A percentile compares a stretch with the other conserved stretches of the same genome.
phyloP scores from a whole-genome alignment of 208 protist species.

The Phytomonas sp. region DNA sequence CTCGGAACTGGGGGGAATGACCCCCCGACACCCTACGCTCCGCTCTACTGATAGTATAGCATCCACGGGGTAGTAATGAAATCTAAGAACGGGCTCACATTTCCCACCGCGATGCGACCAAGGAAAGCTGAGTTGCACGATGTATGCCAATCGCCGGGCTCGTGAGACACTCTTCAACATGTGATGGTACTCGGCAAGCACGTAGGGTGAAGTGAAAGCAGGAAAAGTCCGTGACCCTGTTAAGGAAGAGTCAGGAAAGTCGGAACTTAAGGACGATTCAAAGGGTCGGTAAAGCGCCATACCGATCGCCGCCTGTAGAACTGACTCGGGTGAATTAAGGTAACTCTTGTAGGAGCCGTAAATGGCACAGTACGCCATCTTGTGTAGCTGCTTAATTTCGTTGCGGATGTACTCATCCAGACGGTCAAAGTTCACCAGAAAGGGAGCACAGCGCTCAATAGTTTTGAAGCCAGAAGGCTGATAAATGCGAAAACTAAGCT shows the following conservation, averaged over 20 bases:
- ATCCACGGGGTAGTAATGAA: constrained; percentile 20
- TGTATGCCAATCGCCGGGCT: constrained; percentile 18
- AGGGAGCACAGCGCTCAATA: constrained; percentile 20
- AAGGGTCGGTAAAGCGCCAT: constrained; percentile 39
- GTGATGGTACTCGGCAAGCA: constrained; percentile 27
- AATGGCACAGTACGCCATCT: constrained; percentile 37
- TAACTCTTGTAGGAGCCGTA: constrained; percentile 37
- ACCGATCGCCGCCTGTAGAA: constrained; percentile 21
- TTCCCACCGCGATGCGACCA: constrained; percentile 17
- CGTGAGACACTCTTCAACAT: constrained; percentile 21
- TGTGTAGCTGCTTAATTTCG: constrained; percentile 39
- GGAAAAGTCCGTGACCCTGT: background rate
- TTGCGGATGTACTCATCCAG: constrained; percentile 33
- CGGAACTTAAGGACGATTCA: constrained; percentile 11
- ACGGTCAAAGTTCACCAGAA: constrained; percentile 27
- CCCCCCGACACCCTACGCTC: background rate
- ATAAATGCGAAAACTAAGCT: constrained; percentile 35
- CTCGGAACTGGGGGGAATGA: background rate
- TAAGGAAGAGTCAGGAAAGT: background rate
- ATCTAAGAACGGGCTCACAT: constrained; percentile 14
- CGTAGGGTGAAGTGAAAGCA: constrained; percentile 21
- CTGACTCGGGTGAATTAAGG: constrained; percentile 20
- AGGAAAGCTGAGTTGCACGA: constrained; percentile 24
- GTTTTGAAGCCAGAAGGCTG: constrained; percentile 22
- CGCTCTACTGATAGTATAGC: constrained; percentile 15